Percentiles rank a stretch among this genome's conserved stretches.
These are phyloP conservation scores for Penicillium cosmopolitanum DNA, from an alignment of 495 filamentous ascomycete genomes.

Conservation along the genomic window DNA sequence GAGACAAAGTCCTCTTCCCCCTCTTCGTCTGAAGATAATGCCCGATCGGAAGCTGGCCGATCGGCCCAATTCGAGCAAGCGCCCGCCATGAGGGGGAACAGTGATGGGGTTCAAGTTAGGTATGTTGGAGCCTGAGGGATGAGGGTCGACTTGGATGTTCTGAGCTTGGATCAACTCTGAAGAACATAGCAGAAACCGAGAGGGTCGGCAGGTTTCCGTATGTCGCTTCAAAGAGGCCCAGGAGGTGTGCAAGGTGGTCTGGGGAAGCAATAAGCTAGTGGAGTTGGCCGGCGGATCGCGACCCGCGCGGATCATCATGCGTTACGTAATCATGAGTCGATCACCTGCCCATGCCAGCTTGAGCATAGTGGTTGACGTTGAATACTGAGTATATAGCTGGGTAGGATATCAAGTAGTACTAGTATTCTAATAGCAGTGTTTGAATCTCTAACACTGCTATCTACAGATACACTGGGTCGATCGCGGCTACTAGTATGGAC, in stretches of 20 bases:
- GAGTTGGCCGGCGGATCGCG: slow-evolving; percentile 22
- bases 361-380: too few relatives aligned
- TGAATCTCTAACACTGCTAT: too few relatives aligned
- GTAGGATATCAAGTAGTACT: not conserved
- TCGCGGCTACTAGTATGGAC: too few relatives aligned
- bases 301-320: slow-evolving; percentile 20
- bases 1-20: slow-evolving; percentile 42
- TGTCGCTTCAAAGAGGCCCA: slow-evolving; percentile 2
- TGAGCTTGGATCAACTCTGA: slow-evolving; percentile 1
- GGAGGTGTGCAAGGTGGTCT: slow-evolving; percentile 9
- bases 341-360: not conserved
- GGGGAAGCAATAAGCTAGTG: slow-evolving; percentile 26
- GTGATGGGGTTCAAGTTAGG: not conserved
- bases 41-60: slow-evolving; percentile 32
- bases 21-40: slow-evolving; percentile 40
- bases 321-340: slow-evolving; percentile 15
- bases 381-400: not conserved
- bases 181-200: slow-evolving; percentile 1
- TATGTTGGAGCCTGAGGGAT: too few relatives aligned
- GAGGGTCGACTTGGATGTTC: not conserved
- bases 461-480: too few relatives aligned
- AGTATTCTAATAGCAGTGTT: too few relatives aligned
- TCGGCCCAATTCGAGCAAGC: slow-evolving; percentile 26
- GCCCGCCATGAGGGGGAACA: slow-evolving; percentile 19
- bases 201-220: not conserved